phyloP scores from a whole-genome alignment of 2,329 filamentous ascomycete genomes.

The Hirsutella thompsonii region DNA sequence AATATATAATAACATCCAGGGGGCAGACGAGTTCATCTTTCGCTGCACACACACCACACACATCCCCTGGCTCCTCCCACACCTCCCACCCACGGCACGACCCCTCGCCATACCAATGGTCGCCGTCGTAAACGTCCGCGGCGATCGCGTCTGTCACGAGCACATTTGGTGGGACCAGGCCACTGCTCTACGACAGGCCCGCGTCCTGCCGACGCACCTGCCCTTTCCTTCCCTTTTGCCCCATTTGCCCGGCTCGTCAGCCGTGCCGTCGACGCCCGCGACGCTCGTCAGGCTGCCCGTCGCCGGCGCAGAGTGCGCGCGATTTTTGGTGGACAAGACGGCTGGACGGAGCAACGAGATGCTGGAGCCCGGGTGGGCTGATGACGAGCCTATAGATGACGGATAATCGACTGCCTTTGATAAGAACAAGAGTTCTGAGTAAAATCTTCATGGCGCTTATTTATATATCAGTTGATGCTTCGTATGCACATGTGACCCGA shows the following conservation, averaged over 20 bases:
- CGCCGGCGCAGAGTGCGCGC: slow-evolving; percentile 4
- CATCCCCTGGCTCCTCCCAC: slow-evolving; percentile 24
- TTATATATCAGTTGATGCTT: no score
- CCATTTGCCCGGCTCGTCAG: no score
- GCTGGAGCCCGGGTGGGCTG: slow-evolving; percentile 21
- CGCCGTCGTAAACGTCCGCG: slow-evolving; percentile 48
- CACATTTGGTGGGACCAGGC: slow-evolving; percentile 56
- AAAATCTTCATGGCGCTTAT: no score
- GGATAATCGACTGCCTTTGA: no score
- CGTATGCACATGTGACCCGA: no score
- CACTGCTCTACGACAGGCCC: slow-evolving; percentile 43
- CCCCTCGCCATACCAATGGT: slow-evolving; percentile 44
- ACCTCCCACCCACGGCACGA: slow-evolving; percentile 36
- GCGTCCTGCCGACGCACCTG: slow-evolving; percentile 41
- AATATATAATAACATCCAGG: not conserved
- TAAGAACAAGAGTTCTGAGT: no score
- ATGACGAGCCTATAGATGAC: no score
- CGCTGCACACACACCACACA: slow-evolving; percentile 38
- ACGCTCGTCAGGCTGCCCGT: slow-evolving; percentile 6
- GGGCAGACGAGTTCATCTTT: slow-evolving; percentile 49
- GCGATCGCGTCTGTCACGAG: slow-evolving; percentile 49
- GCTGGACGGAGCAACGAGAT: slow-evolving; percentile 7
- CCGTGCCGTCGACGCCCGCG: no score
- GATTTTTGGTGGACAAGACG: slow-evolving; percentile 5
- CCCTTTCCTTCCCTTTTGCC: no score